Evolutionary conservation across 1,284 basidiomycete genomes (phyloP), one percentile per base, ranked within the genome.

Genomic region (Irpex lacteus): DNA sequence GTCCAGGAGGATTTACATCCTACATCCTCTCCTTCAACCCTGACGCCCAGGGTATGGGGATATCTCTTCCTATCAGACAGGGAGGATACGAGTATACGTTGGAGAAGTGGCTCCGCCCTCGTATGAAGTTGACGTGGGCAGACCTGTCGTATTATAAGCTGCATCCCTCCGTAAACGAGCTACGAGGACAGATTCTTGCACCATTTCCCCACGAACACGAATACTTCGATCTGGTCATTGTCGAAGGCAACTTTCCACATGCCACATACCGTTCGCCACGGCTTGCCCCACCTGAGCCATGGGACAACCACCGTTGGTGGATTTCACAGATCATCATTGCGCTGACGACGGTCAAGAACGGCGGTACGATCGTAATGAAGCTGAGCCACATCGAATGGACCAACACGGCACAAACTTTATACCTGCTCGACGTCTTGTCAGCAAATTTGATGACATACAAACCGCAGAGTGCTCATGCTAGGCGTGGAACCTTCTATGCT

Each of bases 171-270:
- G 9, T 56, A 32, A 52, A 64, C n/a, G 52, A 53, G 15, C 61
- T 62, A n/a, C 49, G 61, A 59, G 26, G 40, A n/a, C 34, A 52
- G 62, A 38, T 59, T 60, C n/a, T 49, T 50, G 15, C 60, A 67
- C 32, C 68, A 63, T 21, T 63, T 11, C 61, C 64, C 5, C 8
- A 62, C 2, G 32, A 69, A 4, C 54, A 62, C n/a, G 44, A 59
- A 4, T 37, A 65, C 5, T 58, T 58, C 13, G 61, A 73, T 60
- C 66, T 78, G 15, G 74, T 77, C 11, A 61, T 77, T 9, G 70
- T 76, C 59, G 77, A 77, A 59, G 77, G 73, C 5, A 74, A 76
- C 60, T 71, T 71, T 0, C 65, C 78, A 3, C 76, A 76, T 59
- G 71, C 65, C 21, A 5, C 32, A 13, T 70, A 73, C 59, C 44